A percentile compares a stretch with the other conserved stretches of the same genome.
Evolutionary conservation across 2,329 filamentous ascomycete genomes (phyloP).

Genomic region (Pseudophaeomoniella oleicola): DNA sequence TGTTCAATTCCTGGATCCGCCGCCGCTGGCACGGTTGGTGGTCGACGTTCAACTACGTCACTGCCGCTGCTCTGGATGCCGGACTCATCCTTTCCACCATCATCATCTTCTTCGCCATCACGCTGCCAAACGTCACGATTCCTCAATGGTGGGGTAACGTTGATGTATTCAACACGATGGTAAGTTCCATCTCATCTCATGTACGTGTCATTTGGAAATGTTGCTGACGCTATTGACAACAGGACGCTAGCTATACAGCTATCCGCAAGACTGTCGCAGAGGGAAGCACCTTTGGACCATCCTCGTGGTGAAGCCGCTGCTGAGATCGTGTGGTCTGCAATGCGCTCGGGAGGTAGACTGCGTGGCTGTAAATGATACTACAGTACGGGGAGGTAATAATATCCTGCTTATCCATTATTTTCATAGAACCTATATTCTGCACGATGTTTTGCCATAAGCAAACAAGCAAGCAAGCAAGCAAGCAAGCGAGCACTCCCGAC

Average conservation of each 20-base stretch:
- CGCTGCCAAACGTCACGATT: constrained; percentile 16
- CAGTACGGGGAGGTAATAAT: too few relatives aligned
- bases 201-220: too few relatives aligned
- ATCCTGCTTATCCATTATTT: too few relatives aligned
- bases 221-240: too few relatives aligned
- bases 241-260: constrained; percentile 43
- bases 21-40: constrained; percentile 20
- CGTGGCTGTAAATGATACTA: too few relatives aligned
- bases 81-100: constrained; percentile 18
- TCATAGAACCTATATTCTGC: too few relatives aligned
- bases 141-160: constrained; percentile 20
- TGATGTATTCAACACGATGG: constrained; percentile 33
- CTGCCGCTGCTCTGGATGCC: constrained; percentile 21
- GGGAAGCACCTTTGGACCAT: constrained; percentile 49
- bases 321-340: too few relatives aligned
- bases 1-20: constrained; percentile 24
- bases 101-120: constrained; percentile 20
- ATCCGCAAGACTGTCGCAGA: constrained; percentile 37
- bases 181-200: not conserved
- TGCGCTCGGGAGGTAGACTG: too few relatives aligned
- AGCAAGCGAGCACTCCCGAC: too few relatives aligned
- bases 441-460: too few relatives aligned
- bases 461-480: too few relatives aligned
- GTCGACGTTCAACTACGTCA: constrained; percentile 25
- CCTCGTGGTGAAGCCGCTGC: constrained; percentile 34